These are phyloP conservation scores for Mariannaea sp. DNA, from an alignment of 2,329 filamentous ascomycete species.

Conservation along the genomic window DNA sequence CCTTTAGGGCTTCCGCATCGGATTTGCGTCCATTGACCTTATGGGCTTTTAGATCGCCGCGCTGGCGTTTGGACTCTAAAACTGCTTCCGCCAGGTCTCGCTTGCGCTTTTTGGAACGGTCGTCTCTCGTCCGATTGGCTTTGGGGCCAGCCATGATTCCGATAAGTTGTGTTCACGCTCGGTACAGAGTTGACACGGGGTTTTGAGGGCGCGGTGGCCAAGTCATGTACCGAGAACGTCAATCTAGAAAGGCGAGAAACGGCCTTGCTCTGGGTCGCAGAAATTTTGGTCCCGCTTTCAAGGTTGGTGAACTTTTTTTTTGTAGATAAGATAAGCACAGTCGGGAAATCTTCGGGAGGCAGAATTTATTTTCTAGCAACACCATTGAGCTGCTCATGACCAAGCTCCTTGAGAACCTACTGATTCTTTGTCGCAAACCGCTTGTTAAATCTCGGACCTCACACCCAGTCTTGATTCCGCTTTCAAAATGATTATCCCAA, in stretches of 20 bases:
- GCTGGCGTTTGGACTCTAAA: slow-evolving; percentile 49
- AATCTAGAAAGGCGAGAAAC: slow-evolving; percentile 26
- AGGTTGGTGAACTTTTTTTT: slow-evolving; percentile 46
- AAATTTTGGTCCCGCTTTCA: slow-evolving; percentile 49
- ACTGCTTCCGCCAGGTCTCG: slow-evolving; percentile 50
- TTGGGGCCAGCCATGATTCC: slow-evolving; percentile 44
- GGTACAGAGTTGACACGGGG: slow-evolving; percentile 9
- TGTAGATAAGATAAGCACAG: slow-evolving; percentile 47
- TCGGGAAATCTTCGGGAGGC: slow-evolving; percentile 40
- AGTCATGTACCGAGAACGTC: slow-evolving; percentile 21
- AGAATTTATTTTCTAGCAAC: slow-evolving; percentile 38
- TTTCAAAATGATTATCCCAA: slow-evolving; percentile 91
- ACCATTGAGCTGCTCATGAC: slow-evolving; percentile 10
- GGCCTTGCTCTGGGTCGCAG: slow-evolving; percentile 33
- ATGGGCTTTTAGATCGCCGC: slow-evolving; percentile 39
- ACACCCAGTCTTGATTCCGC: slow-evolving; percentile 21
- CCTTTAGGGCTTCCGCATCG: slow-evolving; percentile 18
- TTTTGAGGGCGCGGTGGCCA: slow-evolving; percentile 27
- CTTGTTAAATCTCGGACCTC: slow-evolving; percentile 15
- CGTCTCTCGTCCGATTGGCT: slow-evolving; percentile 41
- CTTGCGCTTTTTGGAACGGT: slow-evolving; percentile 53
- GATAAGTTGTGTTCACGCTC: slow-evolving; percentile 15
- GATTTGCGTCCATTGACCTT: slow-evolving; percentile 36
- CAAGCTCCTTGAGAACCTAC: slow-evolving; percentile 26
- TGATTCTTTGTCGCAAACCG: slow-evolving; percentile 33